These are phyloP conservation scores for Phytophthora pseudosyringae DNA, from an alignment of 352 stramenopile species.

Conservation along the genomic window DNA sequence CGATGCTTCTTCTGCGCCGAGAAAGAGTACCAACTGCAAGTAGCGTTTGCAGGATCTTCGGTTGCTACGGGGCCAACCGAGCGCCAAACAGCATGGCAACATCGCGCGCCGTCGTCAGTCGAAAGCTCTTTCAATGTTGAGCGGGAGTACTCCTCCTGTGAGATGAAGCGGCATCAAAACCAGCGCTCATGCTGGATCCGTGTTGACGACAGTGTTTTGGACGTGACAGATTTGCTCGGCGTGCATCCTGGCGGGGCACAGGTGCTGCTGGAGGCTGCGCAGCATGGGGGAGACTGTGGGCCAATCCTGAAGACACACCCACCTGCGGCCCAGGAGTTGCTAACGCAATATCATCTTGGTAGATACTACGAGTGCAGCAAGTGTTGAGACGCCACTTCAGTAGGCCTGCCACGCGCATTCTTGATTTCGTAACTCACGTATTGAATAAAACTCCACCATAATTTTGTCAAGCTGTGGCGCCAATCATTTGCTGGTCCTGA, in stretches of 20 bases:
- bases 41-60: constrained; percentile 49
- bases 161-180: constrained; percentile 86
- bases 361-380: constrained; percentile 72
- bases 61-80: constrained; percentile 24
- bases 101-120: constrained; percentile 29
- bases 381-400: constrained; percentile 15
- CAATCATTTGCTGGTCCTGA: constrained; percentile 47
- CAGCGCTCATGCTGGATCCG: constrained; percentile 92
- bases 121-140: constrained; percentile 47
- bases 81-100: constrained; percentile 34
- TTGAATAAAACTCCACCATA: not conserved
- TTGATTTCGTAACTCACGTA: constrained; percentile 5
- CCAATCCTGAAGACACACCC: constrained; percentile 64
- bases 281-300: constrained; percentile 58
- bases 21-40: constrained; percentile 74
- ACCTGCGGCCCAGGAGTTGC: constrained; percentile 43
- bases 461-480: not conserved
- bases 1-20: constrained; percentile 78
- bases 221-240: constrained; percentile 90
- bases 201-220: constrained; percentile 87
- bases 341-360: constrained; percentile 67
- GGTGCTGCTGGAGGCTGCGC: constrained; percentile 60
- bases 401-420: constrained; percentile 1
- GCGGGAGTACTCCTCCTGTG: constrained; percentile 87
- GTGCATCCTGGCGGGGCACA: constrained; percentile 89